Evolutionary conservation across 371 early-diverging fungal species (phyloP).

Genomic region (Haplosporangium sp.): DNA sequence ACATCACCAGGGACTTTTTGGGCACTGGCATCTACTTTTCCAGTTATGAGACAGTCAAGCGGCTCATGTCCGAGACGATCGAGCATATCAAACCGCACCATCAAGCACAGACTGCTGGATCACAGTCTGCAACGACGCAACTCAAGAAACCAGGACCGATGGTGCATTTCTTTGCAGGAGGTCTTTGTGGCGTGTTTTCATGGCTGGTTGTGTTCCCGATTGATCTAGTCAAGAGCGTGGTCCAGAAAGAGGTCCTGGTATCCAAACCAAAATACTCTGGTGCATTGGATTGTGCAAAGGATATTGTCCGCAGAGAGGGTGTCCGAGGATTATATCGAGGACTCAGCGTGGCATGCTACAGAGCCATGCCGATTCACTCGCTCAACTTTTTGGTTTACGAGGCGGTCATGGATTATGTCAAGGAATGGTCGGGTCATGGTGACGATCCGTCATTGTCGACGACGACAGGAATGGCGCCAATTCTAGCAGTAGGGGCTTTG

Average conservation of each 20-base stretch:
- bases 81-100: conserved; percentile 51
- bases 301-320: conserved; percentile 66
- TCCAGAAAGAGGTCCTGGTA: conserved; percentile 78
- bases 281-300: conserved; percentile 64
- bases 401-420: conserved; percentile 63
- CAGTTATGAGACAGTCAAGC: conserved; percentile 78
- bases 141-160: conserved; percentile 66
- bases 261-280: conserved; percentile 60
- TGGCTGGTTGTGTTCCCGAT: conserved; percentile 86
- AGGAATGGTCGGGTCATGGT: conserved; percentile 39
- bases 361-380: conserved; percentile 87
- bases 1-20: conserved; percentile 73
- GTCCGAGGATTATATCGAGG: conserved; percentile 78
- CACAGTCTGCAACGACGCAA: conserved; percentile 24
- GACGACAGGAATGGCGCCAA: not conserved
- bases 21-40: conserved; percentile 86
- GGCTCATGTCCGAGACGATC: conserved; percentile 61
- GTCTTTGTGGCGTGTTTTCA: conserved; percentile 79
- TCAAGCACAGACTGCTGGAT: not conserved
- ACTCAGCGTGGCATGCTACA: conserved; percentile 75
- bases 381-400: conserved; percentile 85
- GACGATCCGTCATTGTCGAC: conserved; percentile 20
- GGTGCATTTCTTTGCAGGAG: conserved; percentile 80
- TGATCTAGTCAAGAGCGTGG: conserved; percentile 78
- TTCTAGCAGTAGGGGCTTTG: not conserved